Conservation (phyloP, 768 basidiomycete genomes). For the Lactarius hatsudake region DNA sequence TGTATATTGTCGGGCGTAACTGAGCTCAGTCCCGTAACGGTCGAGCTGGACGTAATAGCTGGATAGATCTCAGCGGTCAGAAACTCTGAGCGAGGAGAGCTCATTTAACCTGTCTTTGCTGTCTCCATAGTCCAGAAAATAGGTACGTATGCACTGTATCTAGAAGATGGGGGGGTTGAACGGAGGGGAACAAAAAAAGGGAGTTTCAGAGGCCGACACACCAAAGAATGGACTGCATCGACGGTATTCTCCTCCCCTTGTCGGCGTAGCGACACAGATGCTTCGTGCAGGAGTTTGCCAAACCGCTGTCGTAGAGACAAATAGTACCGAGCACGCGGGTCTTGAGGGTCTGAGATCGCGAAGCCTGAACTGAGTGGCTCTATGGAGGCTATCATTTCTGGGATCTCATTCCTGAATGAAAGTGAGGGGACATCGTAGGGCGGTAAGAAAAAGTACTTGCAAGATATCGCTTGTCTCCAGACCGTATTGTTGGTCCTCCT, state of each 20-base stretch:
- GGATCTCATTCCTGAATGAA: conserved; percentile 58
- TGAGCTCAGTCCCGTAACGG: conserved; percentile 57
- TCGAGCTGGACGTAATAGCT: conserved; percentile 60
- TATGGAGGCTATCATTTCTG: conserved; percentile 71
- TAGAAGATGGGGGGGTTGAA: conserved; percentile 30
- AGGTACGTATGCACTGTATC: conserved; percentile 68
- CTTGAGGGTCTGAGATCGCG: conserved; percentile 61
- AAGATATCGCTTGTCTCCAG: conserved; percentile 61
- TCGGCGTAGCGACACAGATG: conserved; percentile 61
- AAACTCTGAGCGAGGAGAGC: conserved; percentile 31
- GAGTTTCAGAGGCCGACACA: conserved; percentile 30
- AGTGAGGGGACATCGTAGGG: not conserved
- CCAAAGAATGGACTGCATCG: conserved; percentile 74
- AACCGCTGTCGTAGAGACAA: conserved; percentile 55
- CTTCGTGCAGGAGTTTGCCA: conserved; percentile 66
- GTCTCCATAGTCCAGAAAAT: conserved; percentile 73
- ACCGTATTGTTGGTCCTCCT: conserved; percentile 45
- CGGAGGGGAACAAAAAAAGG: not conserved
- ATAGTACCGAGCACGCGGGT: conserved; percentile 50
- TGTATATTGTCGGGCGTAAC: conserved; percentile 63
- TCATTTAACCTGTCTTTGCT: conserved; percentile 49
- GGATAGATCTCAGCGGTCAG: not conserved
- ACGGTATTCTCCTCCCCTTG: conserved; percentile 82
- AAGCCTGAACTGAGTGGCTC: conserved; percentile 64
- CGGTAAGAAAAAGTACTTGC: conserved; percentile 40